A percentile compares a stretch with the other conserved stretches of the same genome.
Evolutionary conservation across 305 asterid species (phyloP).

Genomic region (Rubia peregrina): DNA sequence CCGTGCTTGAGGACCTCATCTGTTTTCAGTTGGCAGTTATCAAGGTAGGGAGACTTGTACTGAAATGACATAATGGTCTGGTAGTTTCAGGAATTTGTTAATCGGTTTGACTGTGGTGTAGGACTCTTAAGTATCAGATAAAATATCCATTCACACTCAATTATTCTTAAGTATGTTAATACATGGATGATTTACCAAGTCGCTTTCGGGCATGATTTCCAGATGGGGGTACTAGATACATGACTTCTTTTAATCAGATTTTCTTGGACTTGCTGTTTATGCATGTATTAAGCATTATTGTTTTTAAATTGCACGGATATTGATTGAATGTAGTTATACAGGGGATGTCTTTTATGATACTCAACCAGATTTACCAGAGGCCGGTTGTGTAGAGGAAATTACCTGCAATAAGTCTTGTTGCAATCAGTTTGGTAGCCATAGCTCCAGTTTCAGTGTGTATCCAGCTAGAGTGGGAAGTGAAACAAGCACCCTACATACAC

Average conservation of each 20-base stretch:
- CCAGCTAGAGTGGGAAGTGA: constrained; percentile 30
- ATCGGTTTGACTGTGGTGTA: neutral
- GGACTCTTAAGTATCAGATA: neutral
- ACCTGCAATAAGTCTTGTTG: constrained; percentile 21
- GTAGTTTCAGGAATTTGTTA: neutral
- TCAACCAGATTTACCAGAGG: constrained; percentile 37
- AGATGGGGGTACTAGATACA: neutral
- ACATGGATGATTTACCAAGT: neutral
- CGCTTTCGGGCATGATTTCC: neutral
- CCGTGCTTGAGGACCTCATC: neutral
- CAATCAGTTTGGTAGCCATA: constrained; percentile 43
- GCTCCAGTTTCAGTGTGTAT: constrained; percentile 38
- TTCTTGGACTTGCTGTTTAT: neutral
- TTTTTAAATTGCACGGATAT: neutral
- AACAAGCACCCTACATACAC: constrained; percentile 36
- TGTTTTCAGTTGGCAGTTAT: neutral
- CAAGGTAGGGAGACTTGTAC: neutral
- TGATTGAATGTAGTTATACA: constrained; percentile 28
- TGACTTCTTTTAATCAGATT: neutral
- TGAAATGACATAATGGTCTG: neutral
- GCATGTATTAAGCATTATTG: neutral
- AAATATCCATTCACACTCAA: neutral
- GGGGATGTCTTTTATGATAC: constrained; percentile 81
- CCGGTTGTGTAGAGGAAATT: constrained; percentile 24
- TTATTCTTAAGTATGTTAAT: neutral